Evolutionary conservation across 2,329 filamentous ascomycete species (phyloP).

Genomic region (Xylaria sp.): DNA sequence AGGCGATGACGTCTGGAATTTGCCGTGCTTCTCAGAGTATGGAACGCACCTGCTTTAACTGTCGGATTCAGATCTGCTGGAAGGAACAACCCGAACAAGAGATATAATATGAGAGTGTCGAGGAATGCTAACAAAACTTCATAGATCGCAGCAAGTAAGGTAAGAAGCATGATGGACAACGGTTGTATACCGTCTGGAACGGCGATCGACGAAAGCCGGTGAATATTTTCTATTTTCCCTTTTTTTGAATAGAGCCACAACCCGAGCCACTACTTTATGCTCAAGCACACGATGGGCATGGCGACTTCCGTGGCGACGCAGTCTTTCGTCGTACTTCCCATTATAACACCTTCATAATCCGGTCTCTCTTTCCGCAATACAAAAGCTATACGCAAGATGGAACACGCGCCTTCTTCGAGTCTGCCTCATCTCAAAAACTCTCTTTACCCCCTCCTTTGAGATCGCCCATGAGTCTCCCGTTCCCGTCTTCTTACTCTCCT

Average conservation of each 20-base stretch:
- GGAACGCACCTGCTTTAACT: neutral
- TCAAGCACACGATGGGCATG: neutral
- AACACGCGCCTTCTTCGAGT: conserved; percentile 4
- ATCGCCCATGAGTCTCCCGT: neutral
- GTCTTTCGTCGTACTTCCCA: neutral
- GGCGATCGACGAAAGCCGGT: neutral
- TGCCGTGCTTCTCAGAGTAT: neutral
- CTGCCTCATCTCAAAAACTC: neutral
- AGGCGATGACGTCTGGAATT: neutral
- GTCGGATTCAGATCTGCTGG: too few relatives aligned
- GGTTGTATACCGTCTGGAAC: too few relatives aligned
- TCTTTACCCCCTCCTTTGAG: neutral
- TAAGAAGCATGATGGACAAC: too few relatives aligned
- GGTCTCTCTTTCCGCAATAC: conserved; percentile 5
- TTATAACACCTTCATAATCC: neutral
- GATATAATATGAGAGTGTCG: too few relatives aligned
- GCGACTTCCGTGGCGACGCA: neutral
- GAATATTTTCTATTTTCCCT: neutral
- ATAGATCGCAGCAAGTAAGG: too few relatives aligned
- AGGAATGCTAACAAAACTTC: too few relatives aligned
- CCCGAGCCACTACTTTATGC: neutral
- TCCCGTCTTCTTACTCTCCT: neutral
- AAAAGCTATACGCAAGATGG: neutral
- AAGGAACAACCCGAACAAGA: too few relatives aligned
- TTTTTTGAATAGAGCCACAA: neutral